phyloP scores from a whole-genome alignment of 345 rosid genomes.

The Luvunga scandens region DNA sequence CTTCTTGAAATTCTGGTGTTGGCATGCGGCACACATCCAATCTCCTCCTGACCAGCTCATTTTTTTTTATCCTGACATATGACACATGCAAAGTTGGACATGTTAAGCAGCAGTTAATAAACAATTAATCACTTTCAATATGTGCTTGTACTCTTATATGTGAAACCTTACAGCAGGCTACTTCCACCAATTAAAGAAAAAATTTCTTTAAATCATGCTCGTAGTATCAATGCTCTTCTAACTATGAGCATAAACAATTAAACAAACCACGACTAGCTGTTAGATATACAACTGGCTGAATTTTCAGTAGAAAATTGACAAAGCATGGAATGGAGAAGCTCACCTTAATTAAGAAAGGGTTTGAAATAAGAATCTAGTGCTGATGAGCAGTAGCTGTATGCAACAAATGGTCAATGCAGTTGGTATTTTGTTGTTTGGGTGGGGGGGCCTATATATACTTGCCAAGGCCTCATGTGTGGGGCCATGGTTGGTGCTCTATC shows the following conservation, averaged over 20 bases:
- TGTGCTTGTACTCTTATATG: too few species aligned
- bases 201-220: not conserved
- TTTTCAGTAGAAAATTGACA: not conserved
- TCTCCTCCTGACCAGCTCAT: conserved; percentile 91
- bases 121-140: not conserved
- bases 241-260: not conserved
- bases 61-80: conserved; percentile 21
- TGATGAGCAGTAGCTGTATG: not conserved
- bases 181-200: not conserved
- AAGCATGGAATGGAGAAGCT: not conserved
- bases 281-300: not conserved
- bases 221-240: not conserved
- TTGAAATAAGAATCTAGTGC: not conserved
- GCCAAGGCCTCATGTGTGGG: conserved; percentile 21
- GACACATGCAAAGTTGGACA: not conserved
- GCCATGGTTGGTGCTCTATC: conserved; percentile 17
- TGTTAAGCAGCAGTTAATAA: not conserved
- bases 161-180: not conserved
- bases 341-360: conserved; percentile 17
- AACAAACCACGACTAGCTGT: not conserved
- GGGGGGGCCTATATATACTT: conserved; percentile 38
- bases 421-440: conserved; percentile 32
- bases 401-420: conserved; percentile 8
- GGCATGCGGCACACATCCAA: conserved; percentile 80
- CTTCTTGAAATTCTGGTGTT: conserved; percentile 73